Evolutionary conservation across 306 rosid species (phyloP).

Genomic region (Urtica urens): DNA sequence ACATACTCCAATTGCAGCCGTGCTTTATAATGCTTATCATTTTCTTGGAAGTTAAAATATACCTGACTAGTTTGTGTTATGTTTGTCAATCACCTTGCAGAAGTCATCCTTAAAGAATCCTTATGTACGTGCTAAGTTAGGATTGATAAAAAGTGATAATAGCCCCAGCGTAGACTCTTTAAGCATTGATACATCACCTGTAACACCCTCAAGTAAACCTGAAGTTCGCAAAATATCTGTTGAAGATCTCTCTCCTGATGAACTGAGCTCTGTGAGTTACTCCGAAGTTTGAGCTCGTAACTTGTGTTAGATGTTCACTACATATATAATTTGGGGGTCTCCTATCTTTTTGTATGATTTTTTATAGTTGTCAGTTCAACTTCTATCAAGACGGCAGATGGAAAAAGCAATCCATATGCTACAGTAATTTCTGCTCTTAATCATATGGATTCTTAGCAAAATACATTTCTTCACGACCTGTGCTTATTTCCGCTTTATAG

Average conservation of each 20-base stretch:
- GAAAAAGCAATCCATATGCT: constrained; percentile 66
- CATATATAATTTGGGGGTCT: constrained; percentile 5
- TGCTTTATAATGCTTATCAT: not conserved
- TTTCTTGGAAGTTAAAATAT: not conserved
- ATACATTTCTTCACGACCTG: not conserved
- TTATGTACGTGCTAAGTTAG: constrained; percentile 50
- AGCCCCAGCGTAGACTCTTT: constrained; percentile 16
- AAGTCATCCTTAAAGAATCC: constrained; percentile 57
- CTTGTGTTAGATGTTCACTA: not conserved
- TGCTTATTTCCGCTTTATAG: constrained; percentile 10
- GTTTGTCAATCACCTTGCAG: constrained; percentile 35
- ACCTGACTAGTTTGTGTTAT: constrained; percentile 3
- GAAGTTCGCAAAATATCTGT: constrained; percentile 37
- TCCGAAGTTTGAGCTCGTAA: constrained; percentile 10
- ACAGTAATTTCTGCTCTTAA: constrained; percentile 35
- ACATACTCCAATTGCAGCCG: not conserved
- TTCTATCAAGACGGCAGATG: constrained; percentile 35
- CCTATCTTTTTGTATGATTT: constrained; percentile 17
- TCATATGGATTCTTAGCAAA: not conserved
- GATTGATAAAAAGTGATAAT: constrained; percentile 34
- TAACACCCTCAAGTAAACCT: constrained; percentile 31
- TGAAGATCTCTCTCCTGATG: constrained; percentile 51
- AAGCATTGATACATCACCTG: constrained; percentile 24
- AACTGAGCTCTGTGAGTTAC: constrained; percentile 57
- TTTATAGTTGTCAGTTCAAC: constrained; percentile 65